Percentiles rank a stretch among this genome's conserved stretches.
Conservation (phyloP, 169 alveolate species). For the Babesia sp. region DNA sequence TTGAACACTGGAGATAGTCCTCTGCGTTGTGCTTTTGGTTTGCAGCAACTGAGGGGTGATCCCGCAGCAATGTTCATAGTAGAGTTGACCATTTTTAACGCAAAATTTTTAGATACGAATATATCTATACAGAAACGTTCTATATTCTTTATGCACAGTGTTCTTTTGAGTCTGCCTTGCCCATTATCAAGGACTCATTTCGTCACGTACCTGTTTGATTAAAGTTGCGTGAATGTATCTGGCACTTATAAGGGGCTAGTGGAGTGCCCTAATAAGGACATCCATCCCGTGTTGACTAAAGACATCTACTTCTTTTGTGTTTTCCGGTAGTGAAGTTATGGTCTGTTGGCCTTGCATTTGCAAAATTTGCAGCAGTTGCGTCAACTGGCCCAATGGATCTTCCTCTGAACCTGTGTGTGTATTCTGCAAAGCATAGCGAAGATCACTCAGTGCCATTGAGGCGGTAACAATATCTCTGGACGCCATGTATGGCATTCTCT, state of each 20-base stretch:
- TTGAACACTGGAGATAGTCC: constrained; percentile 47
- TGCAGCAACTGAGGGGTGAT: constrained; percentile 65
- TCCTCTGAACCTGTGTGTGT: not conserved
- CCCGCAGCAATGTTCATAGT: not conserved
- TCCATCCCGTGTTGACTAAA: not conserved
- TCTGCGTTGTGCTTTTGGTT: constrained; percentile 27
- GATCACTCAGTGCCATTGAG: not conserved
- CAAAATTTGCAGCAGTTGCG: constrained; percentile 15
- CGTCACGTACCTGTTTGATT: not conserved
- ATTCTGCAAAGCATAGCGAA: not conserved
- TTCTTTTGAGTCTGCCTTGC: not conserved
- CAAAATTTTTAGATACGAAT: not conserved
- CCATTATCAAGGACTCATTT: not conserved
- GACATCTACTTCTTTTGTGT: not conserved
- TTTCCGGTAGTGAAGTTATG: not conserved
- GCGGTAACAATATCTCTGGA: not conserved
- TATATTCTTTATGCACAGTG: constrained; percentile 5
- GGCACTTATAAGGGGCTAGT: not conserved
- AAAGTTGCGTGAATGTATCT: not conserved
- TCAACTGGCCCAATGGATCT: constrained; percentile 26
- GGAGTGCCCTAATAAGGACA: not conserved
- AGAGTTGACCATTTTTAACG: constrained; percentile 2
- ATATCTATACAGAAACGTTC: not conserved
- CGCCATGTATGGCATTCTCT: constrained; percentile 11
- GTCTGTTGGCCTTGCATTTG: not conserved